A percentile compares a stretch with the other conserved stretches of the same genome.
These are phyloP conservation scores for Trichoderma sp. DNA, from an alignment of 2,329 filamentous ascomycete genomes.

Conservation along the genomic window DNA sequence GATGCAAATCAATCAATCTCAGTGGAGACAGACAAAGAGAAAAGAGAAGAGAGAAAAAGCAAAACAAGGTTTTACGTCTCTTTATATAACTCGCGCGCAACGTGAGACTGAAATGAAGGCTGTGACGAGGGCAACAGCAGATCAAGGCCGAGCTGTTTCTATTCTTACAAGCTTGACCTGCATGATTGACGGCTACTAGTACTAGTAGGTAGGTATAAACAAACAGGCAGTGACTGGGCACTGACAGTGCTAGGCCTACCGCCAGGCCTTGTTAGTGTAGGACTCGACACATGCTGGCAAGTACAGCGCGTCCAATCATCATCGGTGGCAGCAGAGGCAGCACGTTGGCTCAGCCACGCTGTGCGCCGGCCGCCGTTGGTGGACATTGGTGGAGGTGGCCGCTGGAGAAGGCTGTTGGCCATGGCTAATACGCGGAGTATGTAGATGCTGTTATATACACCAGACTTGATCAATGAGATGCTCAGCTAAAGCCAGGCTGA, in stretches of 20 bases:
- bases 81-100: background rate
- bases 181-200: background rate
- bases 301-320: slow-evolving; percentile 7
- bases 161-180: slow-evolving; percentile 1
- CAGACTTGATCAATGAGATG: background rate
- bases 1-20: background rate
- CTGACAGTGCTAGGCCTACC: background rate
- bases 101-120: background rate
- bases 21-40: background rate
- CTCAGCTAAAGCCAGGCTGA: background rate
- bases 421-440: background rate
- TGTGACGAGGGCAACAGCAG: background rate
- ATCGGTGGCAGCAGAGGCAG: background rate
- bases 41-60: background rate
- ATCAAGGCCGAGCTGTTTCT: slow-evolving; percentile 4
- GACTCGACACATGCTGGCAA: background rate
- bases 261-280: background rate
- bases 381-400: slow-evolving; percentile 23
- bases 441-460: background rate
- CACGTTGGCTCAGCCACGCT: slow-evolving; percentile 20
- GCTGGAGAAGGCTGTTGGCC: background rate
- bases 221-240: background rate
- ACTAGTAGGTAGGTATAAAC: background rate
- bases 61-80: background rate
- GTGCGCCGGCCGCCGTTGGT: slow-evolving; percentile 21